phyloP scores from a whole-genome alignment of 345 rosid species.

The Eucalyptus sp. region DNA sequence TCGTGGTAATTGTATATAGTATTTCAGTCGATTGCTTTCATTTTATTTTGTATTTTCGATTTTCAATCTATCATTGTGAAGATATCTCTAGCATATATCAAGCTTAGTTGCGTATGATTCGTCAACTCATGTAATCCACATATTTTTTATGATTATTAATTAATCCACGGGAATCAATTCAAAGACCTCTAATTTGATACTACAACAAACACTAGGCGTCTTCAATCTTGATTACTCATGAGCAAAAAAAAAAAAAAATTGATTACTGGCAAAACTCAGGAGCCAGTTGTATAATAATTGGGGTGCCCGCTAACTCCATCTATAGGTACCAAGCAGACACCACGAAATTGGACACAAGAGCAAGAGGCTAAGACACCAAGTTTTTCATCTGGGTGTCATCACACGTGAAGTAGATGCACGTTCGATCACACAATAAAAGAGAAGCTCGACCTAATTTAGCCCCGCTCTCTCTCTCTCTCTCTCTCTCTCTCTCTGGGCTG shows the following conservation, averaged over 20 bases:
- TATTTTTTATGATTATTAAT: not conserved
- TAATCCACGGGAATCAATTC: accelerated
- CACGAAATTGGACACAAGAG: not conserved
- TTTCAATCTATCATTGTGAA: not conserved
- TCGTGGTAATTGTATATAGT: not conserved
- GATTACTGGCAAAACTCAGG: not conserved
- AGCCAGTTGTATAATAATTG: not conserved
- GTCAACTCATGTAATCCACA: not conserved
- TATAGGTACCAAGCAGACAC: not conserved
- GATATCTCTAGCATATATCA: not conserved
- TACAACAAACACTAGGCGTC: not conserved
- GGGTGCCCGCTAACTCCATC: not conserved
- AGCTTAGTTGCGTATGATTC: not conserved
- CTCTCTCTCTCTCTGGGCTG: no score
- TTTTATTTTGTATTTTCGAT: not conserved
- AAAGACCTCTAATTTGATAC: not conserved
- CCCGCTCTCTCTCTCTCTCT: no score
- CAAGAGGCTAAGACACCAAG: not conserved
- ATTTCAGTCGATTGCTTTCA: not conserved
- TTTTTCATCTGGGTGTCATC: no score
- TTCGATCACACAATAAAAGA: no score
- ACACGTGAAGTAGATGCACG: no score
- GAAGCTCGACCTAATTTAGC: no score
- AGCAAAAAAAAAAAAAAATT: no score
- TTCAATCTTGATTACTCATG: not conserved